These are phyloP conservation scores for Sclerotiophoma versabilis DNA, from an alignment of 2,329 filamentous ascomycete genomes.

Conservation along the genomic window DNA sequence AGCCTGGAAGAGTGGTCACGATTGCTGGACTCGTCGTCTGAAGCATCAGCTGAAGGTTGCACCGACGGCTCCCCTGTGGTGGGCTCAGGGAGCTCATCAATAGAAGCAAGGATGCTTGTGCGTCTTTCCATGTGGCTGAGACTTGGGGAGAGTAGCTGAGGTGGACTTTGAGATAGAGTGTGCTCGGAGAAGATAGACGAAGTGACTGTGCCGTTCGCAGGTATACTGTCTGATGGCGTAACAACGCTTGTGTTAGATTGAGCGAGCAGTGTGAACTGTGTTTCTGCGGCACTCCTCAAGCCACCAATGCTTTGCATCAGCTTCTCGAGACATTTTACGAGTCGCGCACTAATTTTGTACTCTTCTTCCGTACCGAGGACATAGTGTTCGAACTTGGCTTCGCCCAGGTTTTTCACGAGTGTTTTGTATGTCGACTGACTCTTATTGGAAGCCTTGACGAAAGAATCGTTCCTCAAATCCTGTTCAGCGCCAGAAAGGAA, in stretches of 20 bases:
- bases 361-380: conserved; percentile 78
- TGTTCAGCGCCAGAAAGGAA: conserved; percentile 85
- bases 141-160: conserved; percentile 36
- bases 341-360: conserved; percentile 77
- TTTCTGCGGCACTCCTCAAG: conserved; percentile 84
- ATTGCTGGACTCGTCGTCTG: conserved; percentile 39
- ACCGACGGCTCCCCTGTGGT: conserved; percentile 37
- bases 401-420: conserved; percentile 78
- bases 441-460: conserved; percentile 65
- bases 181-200: conserved; percentile 37
- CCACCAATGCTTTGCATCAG: conserved; percentile 90
- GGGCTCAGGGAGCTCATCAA: conserved; percentile 51
- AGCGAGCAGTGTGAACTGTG: conserved; percentile 84
- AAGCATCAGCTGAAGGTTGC: conserved; percentile 33
- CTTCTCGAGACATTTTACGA: conserved; percentile 84
- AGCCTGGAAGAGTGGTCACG: conserved; percentile 24
- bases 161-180: conserved; percentile 32
- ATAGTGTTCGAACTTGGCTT: conserved; percentile 91
- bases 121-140: conserved; percentile 42
- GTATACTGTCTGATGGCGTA: conserved; percentile 21
- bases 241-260: conserved; percentile 56
- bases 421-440: conserved; percentile 73
- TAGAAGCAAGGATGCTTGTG: conserved; percentile 51
- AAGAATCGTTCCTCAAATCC: conserved; percentile 72
- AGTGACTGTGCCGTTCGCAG: conserved; percentile 28